phyloP scores from a whole-genome alignment of 495 filamentous ascomycete genomes.

The Xylaria curta region DNA sequence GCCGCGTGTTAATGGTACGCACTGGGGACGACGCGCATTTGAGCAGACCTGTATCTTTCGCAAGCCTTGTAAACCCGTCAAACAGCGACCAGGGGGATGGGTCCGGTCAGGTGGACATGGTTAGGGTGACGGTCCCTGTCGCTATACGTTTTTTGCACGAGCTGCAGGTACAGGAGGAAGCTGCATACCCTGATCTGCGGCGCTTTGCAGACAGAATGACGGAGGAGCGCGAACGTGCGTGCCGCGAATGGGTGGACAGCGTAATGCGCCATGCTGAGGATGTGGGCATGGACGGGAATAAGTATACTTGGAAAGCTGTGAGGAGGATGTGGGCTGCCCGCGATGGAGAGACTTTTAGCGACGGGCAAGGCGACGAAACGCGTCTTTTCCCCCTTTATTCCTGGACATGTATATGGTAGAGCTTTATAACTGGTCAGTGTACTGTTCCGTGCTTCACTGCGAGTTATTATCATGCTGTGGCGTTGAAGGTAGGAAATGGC shows the following conservation, averaged over 20 bases:
- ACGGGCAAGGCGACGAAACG: conserved; percentile 28
- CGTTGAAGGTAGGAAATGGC: conserved; percentile 24
- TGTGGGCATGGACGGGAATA: conserved; percentile 32
- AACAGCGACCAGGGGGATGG: conserved; percentile 27
- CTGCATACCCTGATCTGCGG: conserved; percentile 29
- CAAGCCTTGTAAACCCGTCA: conserved; percentile 29
- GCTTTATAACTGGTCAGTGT: conserved; percentile 27
- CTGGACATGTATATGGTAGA: conserved; percentile 27
- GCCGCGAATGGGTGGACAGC: conserved; percentile 33
- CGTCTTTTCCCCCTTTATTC: conserved; percentile 29
- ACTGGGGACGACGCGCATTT: conserved; percentile 35
- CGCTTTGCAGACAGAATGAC: conserved; percentile 28
- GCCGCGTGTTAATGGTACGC: conserved; percentile 33
- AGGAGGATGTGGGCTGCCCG: conserved; percentile 35
- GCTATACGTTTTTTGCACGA: conserved; percentile 35
- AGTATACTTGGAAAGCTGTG: conserved; percentile 34
- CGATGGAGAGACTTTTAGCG: conserved; percentile 34
- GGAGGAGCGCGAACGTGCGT: conserved; percentile 33
- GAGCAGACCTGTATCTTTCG: conserved; percentile 34
- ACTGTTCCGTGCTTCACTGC: conserved; percentile 24
- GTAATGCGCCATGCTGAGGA: conserved; percentile 33
- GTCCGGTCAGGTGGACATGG: conserved; percentile 29
- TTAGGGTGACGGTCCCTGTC: conserved; percentile 34
- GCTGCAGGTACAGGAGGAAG: conserved; percentile 31
- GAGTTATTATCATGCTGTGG: conserved; percentile 26